These are phyloP conservation scores for Niebla homalea DNA, from an alignment of 495 filamentous ascomycete species.

Conservation along the genomic window DNA sequence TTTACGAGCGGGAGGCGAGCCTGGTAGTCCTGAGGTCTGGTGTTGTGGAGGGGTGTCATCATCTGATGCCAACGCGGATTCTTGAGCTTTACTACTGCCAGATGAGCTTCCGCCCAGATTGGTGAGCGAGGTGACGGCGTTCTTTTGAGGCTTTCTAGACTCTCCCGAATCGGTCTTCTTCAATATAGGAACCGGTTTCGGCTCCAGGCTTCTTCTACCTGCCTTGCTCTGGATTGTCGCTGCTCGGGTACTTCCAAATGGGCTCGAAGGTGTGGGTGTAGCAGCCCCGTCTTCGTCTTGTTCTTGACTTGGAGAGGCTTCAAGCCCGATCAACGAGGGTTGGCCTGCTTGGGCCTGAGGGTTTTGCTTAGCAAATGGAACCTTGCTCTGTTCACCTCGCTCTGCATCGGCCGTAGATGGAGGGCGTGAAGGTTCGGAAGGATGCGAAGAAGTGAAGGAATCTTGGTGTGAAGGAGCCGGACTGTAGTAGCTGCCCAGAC, in stretches of 20 bases:
- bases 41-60: background rate
- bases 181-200: constrained; percentile 13
- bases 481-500: constrained; percentile 1
- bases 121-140: background rate
- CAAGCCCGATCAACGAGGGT: background rate
- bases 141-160: background rate
- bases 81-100: background rate
- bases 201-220: background rate
- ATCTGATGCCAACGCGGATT: background rate
- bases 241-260: background rate
- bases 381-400: too few species aligned
- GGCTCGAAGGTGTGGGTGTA: constrained; percentile 9
- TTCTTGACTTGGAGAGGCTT: background rate
- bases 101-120: background rate
- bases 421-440: background rate
- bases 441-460: background rate
- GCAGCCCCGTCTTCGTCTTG: background rate
- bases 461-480: background rate
- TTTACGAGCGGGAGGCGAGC: background rate
- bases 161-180: constrained; percentile 10
- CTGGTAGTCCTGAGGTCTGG: background rate
- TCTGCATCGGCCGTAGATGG: background rate
- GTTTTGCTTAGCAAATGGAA: too few species aligned
- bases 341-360: too few species aligned
- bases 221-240: background rate